Evolutionary conservation across 2,329 filamentous ascomycete genomes (phyloP).

Genomic region (Sphaerostilbella broomeana): DNA sequence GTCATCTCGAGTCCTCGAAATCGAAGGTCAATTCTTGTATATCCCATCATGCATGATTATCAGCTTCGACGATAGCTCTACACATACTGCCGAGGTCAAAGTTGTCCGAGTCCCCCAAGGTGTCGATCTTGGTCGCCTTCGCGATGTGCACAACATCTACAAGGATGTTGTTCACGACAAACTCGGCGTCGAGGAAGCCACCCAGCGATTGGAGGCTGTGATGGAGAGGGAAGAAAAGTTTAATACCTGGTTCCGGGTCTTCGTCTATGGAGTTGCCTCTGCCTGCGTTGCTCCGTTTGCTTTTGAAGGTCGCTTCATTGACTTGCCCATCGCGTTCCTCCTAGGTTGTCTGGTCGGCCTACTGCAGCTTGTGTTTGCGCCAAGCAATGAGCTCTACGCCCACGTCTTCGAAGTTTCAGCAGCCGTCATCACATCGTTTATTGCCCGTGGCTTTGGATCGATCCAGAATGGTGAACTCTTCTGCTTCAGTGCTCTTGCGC

Average conservation of each 20-base stretch:
- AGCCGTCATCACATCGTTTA: constrained; percentile 59
- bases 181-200: constrained; percentile 66
- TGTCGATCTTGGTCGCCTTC: constrained; percentile 65
- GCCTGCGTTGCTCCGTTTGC: constrained; percentile 73
- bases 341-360: constrained; percentile 68
- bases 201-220: constrained; percentile 51
- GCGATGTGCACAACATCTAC: constrained; percentile 70
- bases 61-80: constrained; percentile 70
- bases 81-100: constrained; percentile 75
- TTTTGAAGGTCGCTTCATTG: constrained; percentile 69
- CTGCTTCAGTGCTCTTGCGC: constrained; percentile 65
- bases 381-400: constrained; percentile 63
- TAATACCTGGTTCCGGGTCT: constrained; percentile 48
- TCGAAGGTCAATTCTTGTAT: constrained; percentile 84
- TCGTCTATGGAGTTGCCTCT: constrained; percentile 69
- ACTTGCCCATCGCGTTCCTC: constrained; percentile 69
- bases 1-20: constrained; percentile 81
- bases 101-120: constrained; percentile 63
- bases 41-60: constrained; percentile 92
- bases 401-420: constrained; percentile 49
- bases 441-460: constrained; percentile 63
- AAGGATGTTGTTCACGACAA: constrained; percentile 76
- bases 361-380: constrained; percentile 67
- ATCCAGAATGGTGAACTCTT: constrained; percentile 53
- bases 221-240: constrained; percentile 42